A percentile compares a stretch with the other conserved stretches of the same genome.
Conservation (phyloP, 805 yeast genomes). For the Yamadazyma takamatsuzukensis region DNA sequence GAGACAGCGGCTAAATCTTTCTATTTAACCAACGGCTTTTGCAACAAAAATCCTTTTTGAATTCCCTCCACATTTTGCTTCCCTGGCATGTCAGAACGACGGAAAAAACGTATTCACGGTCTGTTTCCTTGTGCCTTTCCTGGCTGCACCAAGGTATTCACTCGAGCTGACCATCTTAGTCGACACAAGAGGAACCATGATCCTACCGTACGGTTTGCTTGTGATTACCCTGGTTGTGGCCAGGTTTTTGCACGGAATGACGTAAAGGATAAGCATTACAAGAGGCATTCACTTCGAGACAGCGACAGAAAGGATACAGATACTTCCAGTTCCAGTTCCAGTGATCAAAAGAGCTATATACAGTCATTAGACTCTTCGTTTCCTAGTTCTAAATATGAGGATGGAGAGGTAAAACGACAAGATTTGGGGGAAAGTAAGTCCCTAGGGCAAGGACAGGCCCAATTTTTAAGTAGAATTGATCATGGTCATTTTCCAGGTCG, state of each 20-base stretch:
- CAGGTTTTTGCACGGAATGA: conserved; percentile 18
- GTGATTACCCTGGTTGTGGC: conserved; percentile 18
- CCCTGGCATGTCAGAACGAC: too few relatives aligned
- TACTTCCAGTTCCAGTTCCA: too few relatives aligned
- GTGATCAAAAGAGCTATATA: too few relatives aligned
- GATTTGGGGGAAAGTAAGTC: not conserved
- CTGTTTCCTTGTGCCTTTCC: conserved; percentile 36
- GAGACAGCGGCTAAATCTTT: too few relatives aligned
- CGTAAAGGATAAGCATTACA: conserved; percentile 19
- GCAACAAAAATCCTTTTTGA: too few relatives aligned
- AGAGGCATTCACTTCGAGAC: conserved; percentile 12
- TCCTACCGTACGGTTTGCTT: conserved; percentile 10
- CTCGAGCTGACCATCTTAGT: conserved; percentile 58
- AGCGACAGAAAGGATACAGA: not conserved
- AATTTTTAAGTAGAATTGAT: too few relatives aligned
- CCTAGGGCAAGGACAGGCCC: too few relatives aligned
- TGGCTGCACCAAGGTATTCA: conserved; percentile 49
- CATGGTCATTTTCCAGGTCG: too few relatives aligned
- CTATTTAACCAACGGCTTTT: too few relatives aligned
- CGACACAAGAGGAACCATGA: conserved; percentile 58
- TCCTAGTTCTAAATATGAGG: not conserved
- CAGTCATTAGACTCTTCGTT: not conserved
- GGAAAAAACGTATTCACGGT: conserved; percentile 18
- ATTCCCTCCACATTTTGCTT: too few relatives aligned
- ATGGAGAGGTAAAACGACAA: conserved; percentile 1